Evolutionary conservation across 2,329 filamentous ascomycete species (phyloP).

Genomic region (Trichoderma atrobrunneum): DNA sequence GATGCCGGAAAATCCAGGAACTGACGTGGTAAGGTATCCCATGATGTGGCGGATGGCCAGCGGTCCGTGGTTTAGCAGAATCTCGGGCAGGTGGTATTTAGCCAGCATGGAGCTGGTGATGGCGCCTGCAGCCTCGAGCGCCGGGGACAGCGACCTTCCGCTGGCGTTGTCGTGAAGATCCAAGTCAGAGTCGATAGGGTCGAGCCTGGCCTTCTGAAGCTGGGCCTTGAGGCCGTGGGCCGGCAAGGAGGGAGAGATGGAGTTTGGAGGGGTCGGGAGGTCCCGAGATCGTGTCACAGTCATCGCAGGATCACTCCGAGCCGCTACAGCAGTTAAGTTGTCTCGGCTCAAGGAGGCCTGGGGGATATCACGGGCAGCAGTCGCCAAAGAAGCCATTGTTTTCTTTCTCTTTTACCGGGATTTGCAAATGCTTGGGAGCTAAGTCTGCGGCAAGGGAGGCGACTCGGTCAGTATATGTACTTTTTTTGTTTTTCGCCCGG

Average conservation of each 20-base stretch:
- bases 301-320: conserved; percentile 58
- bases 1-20: conserved; percentile 88
- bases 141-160: conserved; percentile 44
- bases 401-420: conserved; percentile 37
- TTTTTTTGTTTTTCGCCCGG: background rate
- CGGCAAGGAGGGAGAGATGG: conserved; percentile 83
- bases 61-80: conserved; percentile 84
- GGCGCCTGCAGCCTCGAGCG: conserved; percentile 69
- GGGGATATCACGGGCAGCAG: conserved; percentile 66
- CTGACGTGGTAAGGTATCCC: conserved; percentile 86
- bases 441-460: conserved; percentile 31
- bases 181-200: conserved; percentile 78
- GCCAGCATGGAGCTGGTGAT: conserved; percentile 86
- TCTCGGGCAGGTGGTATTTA: conserved; percentile 85
- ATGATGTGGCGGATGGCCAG: conserved; percentile 94
- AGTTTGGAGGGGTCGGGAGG: conserved; percentile 90
- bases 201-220: conserved; percentile 57
- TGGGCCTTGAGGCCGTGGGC: conserved; percentile 76
- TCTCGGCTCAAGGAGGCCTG: conserved; percentile 61
- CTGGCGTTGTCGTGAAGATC: conserved; percentile 66
- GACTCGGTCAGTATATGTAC: conserved; percentile 18
- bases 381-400: conserved; percentile 62
- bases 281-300: conserved; percentile 59
- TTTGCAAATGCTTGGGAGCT: conserved; percentile 44
- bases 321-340: conserved; percentile 71